Conservation (phyloP, 1,139 yeast species). For the Candida anutae region DNA sequence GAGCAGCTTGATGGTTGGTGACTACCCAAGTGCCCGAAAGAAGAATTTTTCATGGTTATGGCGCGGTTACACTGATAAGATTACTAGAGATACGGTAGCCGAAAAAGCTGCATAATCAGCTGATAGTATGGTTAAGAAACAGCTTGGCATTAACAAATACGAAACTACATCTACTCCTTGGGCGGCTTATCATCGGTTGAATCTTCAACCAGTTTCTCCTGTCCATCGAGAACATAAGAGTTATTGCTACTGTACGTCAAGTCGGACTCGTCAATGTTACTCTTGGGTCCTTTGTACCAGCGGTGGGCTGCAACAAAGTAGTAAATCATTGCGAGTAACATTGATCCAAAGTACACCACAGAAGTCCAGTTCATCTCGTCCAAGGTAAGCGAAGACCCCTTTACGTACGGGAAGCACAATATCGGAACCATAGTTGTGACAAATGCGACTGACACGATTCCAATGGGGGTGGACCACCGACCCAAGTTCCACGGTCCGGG, state of each 20-base stretch:
- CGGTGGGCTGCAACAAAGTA: slow-evolving; percentile 51
- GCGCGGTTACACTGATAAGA: too few relatives aligned
- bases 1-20: too few relatives aligned
- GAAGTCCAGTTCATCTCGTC: slow-evolving; percentile 65
- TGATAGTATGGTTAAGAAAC: too few relatives aligned
- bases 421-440: slow-evolving; percentile 60
- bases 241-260: slow-evolving; percentile 9
- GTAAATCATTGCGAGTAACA: slow-evolving; percentile 47
- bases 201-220: slow-evolving; percentile 1
- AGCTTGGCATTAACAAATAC: too few relatives aligned
- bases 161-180: too few relatives aligned
- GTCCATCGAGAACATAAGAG: slow-evolving; percentile 2
- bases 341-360: slow-evolving; percentile 60
- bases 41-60: too few relatives aligned
- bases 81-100: too few relatives aligned
- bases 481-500: slow-evolving; percentile 74
- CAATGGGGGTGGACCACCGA: slow-evolving; percentile 40
- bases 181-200: not conserved
- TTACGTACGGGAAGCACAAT: slow-evolving; percentile 54
- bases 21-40: too few relatives aligned
- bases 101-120: too few relatives aligned
- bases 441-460: slow-evolving; percentile 33
- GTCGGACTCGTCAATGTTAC: slow-evolving; percentile 40
- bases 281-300: slow-evolving; percentile 64
- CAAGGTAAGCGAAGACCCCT: slow-evolving; percentile 40